Evolutionary conservation across 192 early-diverging fungal species (phyloP), one percentile per base, ranked within the genome.

Genomic region (Backusella mclennaniae): DNA sequence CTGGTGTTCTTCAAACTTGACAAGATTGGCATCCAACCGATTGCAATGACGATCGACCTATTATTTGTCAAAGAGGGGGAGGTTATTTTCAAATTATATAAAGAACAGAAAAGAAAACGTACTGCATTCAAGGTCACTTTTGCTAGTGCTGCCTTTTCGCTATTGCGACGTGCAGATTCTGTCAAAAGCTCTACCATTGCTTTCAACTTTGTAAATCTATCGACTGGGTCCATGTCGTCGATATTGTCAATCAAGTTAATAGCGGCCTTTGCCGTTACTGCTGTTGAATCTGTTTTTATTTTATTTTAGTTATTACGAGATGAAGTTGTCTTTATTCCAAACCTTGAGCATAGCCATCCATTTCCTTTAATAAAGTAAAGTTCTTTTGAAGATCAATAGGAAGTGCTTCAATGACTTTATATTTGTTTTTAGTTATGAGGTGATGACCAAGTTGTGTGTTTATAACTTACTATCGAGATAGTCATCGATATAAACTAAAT

Each of bases 41-140:
- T 75, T 75, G 26, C 74, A 75, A 75, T 75, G 74, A 21, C 74
- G 74, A 41, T 75, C 74, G 6, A 69, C 67, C 67, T 69, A 33
- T 63, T 63, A 4, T 53, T n/a, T 21, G 0, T 41, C 38, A 39
- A 39, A 33, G 2, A 33, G 33, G 3, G 9, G 11, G 38, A 26
- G 7, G 38, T 39, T 39, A 39, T 12, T 39, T 39, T 39, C 38
- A 12, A 8, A 11, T 3, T 39, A 39, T 39, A 12, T 39, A 39
- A 39, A 11, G 38, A 39, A 11, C 2, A 11, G 38, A 11, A 11
- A 6, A 53, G 38, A 11, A 6, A 23, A 63, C 83, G 2, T 79
- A 97, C 96, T 80, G 95, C 86, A 71, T 99, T 96, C 74, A 95
- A 98, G 0, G 96, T 97, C 39, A 96, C 91, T 52, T 92, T 93